Base-by-base conservation (phyloP, 1,284 basidiomycete genomes). In the Trichosporon sp. region DNA sequence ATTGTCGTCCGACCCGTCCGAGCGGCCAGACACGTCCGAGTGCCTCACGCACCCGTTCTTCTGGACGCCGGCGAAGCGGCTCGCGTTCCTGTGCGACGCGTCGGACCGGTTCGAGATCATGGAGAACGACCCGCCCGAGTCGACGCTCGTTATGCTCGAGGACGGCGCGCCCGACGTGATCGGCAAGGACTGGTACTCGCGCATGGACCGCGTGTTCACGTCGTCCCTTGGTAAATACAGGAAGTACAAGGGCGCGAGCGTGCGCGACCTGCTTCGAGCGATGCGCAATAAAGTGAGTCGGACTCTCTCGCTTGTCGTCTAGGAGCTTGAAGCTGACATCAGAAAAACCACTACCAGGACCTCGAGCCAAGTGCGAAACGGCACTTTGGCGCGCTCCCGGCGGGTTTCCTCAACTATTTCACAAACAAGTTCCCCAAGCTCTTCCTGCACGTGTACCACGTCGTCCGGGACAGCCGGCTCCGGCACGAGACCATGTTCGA, bases 81-180 rank as follows among this genome's bases (percentile, higher is more conserved):
- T 99, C 2, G 89, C 88, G 62, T 99, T 99, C 87, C 85, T 99
- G 15, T 95, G 97, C 82, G 96, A 99, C 74, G 93, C 94, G 0
- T 98, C 94, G 0, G 96, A 99, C 82, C 89, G 95, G 1, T 98
- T 99, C 81, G 96, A 99, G 83, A 95, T 95, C 78, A 96, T 99
- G 93, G 92, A 91, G 75, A 88, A 91, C 63, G 94, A 96, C 65
- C 93, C 95, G 0, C 90, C 89, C 63, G 92, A 97, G 66, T 85
- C 88, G 0, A 87, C 89, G 65, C 86, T 99, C 11, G 79, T 92
- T 13, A 83, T 87, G 29, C 87, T 99, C 31, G 97, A 99, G 83
- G 87, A 83, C 0, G 86, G 86, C 62, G 90, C 92, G 0, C 75
- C 76, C 58, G 81, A 83, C 7, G 89, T 96, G 56, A 90, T 97